Percentiles rank a stretch among this genome's conserved stretches.
These are phyloP conservation scores for Kalmusia sp. DNA, from an alignment of 2,329 filamentous ascomycete species.

Conservation along the genomic window DNA sequence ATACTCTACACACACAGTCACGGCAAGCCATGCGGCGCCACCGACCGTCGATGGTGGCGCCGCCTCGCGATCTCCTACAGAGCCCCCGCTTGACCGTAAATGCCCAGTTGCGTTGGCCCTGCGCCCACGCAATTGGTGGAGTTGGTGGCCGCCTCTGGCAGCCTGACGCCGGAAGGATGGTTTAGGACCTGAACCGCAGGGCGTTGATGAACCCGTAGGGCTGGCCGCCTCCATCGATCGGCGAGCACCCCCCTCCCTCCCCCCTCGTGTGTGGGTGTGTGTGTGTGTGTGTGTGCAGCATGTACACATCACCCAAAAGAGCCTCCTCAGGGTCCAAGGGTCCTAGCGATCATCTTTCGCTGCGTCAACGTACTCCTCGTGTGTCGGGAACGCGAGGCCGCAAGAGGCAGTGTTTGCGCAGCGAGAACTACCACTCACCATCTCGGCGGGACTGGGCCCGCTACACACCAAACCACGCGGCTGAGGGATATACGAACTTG, in stretches of 20 bases:
- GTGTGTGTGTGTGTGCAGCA: too few species aligned
- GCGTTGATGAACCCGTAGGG: neutral
- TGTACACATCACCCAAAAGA: neutral
- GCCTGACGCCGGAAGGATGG: neutral
- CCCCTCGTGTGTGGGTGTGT: too few species aligned
- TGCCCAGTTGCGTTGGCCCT: neutral
- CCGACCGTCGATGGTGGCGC: neutral
- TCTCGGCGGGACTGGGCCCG: too few species aligned
- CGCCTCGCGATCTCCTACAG: neutral
- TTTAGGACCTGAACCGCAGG: neutral
- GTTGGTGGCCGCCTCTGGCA: neutral
- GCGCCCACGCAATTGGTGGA: neutral
- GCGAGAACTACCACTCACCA: too few species aligned
- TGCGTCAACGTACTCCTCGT: too few species aligned
- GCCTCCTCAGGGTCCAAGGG: conserved; percentile 1
- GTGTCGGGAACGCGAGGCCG: too few species aligned
- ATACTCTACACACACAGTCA: too few species aligned
- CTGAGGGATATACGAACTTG: neutral
- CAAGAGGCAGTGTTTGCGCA: too few species aligned
- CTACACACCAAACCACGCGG: neutral
- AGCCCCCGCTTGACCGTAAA: neutral
- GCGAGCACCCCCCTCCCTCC: too few species aligned
- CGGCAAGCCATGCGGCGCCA: neutral
- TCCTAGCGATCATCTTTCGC: too few species aligned
- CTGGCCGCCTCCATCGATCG: neutral